phyloP scores from a whole-genome alignment of 306 rosid species.

The Lupinus albus region DNA sequence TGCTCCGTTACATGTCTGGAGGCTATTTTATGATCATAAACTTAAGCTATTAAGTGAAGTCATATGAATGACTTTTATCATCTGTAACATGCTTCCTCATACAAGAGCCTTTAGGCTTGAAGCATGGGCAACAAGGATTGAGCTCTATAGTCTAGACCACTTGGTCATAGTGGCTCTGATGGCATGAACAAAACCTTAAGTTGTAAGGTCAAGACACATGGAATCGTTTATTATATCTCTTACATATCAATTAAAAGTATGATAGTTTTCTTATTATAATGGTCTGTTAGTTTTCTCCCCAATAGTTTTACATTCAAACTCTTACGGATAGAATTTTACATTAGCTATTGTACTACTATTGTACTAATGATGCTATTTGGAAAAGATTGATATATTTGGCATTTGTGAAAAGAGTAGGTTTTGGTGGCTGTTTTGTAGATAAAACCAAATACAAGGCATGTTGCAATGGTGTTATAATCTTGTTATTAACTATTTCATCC shows the following conservation, averaged over 20 bases:
- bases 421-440: constrained; percentile 22
- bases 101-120: no score
- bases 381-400: constrained; percentile 28
- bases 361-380: background rate
- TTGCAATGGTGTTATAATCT: constrained; percentile 29
- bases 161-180: background rate
- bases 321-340: constrained; percentile 8
- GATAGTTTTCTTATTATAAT: background rate
- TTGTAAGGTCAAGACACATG: background rate
- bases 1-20: background rate
- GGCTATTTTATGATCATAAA: constrained; percentile 3
- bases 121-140: background rate
- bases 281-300: constrained; percentile 17
- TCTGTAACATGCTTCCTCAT: background rate
- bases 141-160: background rate
- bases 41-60: background rate
- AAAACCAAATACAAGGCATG: constrained; percentile 16
- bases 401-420: constrained; percentile 6
- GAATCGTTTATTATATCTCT: background rate
- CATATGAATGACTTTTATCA: background rate
- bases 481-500: constrained; percentile 25
- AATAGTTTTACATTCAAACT: constrained; percentile 7
- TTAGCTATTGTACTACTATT: constrained; percentile 6
- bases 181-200: background rate
- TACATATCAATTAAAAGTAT: background rate